A percentile compares a stretch with the other conserved stretches of the same genome.
Evolutionary conservation across 164 flowering plant species (phyloP).

Genomic region (Tetrastigma voinierianum): DNA sequence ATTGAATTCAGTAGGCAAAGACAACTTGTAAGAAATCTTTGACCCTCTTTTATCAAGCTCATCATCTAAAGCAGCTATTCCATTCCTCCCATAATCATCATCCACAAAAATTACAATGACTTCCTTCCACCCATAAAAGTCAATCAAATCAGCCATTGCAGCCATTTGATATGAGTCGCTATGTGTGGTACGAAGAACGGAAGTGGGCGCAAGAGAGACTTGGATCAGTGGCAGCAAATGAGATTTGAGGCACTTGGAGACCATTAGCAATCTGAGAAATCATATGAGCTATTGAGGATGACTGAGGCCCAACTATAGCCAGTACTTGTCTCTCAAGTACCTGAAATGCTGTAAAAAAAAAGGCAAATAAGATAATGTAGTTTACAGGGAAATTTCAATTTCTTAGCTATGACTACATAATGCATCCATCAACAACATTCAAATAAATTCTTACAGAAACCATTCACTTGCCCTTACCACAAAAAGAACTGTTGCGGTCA

Average conservation of each 20-base stretch:
- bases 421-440: background rate
- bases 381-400: background rate
- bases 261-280: conserved; percentile 59
- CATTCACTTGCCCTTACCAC: no score
- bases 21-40: conserved; percentile 43
- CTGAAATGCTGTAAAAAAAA: conserved; percentile 57
- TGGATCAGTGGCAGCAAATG: conserved; percentile 85
- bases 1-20: conserved; percentile 33
- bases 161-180: conserved; percentile 73
- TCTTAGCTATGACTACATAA: background rate
- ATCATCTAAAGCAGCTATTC: conserved; percentile 54
- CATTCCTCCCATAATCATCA: conserved; percentile 77
- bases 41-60: conserved; percentile 40
- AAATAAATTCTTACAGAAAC: no score
- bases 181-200: conserved; percentile 55
- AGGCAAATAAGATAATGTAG: background rate
- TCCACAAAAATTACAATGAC: conserved; percentile 60
- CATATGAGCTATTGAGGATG: conserved; percentile 76
- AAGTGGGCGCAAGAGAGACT: conserved; percentile 78
- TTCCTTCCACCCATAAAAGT: conserved; percentile 62
- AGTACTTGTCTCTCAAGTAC: conserved; percentile 56
- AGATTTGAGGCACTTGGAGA: conserved; percentile 74
- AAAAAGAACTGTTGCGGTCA: no score
- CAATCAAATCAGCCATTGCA: conserved; percentile 68
- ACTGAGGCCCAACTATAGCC: conserved; percentile 82